These are phyloP conservation scores for Cladophialophora bantiana DNA, from an alignment of 2,329 filamentous ascomycete species.

Conservation along the genomic window DNA sequence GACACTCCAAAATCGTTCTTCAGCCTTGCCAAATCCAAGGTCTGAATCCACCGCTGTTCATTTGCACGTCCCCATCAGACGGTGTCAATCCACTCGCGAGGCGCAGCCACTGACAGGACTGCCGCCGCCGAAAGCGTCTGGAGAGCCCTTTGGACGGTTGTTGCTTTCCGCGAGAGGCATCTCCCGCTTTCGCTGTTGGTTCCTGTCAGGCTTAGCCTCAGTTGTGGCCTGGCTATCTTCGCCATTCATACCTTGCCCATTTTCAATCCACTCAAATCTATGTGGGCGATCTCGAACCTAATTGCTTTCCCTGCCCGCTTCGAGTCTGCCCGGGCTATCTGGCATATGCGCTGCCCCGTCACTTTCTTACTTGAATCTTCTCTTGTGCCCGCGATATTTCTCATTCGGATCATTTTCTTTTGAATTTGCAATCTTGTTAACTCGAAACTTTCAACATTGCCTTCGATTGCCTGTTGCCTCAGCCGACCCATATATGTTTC, in stretches of 20 bases:
- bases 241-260: neutral
- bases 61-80: too few species aligned
- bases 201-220: too few species aligned
- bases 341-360: neutral
- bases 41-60: too few species aligned
- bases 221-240: too few species aligned
- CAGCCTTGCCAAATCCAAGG: neutral
- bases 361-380: neutral
- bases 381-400: neutral
- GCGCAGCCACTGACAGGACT: too few species aligned
- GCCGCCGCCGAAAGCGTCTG: too few species aligned
- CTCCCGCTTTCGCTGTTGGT: too few species aligned
- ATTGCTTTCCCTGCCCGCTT: neutral
- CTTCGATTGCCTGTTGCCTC: slow-evolving; percentile 1
- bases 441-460: neutral
- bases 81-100: too few species aligned
- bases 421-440: neutral
- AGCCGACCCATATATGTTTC: neutral
- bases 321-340: neutral
- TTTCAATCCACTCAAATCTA: neutral
- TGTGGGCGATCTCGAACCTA: neutral
- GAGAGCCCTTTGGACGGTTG: too few species aligned
- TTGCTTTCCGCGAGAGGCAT: too few species aligned
- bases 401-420: neutral
- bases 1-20: neutral